These are phyloP conservation scores for Hemisphaericaspora lyxosophila DNA, from an alignment of 1,139 yeast species.

Conservation along the genomic window DNA sequence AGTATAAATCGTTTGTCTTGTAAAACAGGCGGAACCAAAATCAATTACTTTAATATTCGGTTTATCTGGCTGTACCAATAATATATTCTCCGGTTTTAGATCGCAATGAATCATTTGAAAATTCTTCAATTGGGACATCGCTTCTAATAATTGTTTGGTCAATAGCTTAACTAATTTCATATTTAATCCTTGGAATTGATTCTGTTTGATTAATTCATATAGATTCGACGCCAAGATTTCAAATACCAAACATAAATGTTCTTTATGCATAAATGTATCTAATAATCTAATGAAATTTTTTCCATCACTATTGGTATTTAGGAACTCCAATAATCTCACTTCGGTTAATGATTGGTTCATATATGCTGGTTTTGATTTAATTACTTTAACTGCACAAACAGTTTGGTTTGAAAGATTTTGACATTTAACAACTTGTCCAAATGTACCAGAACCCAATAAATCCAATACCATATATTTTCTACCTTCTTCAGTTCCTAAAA, in stretches of 20 bases:
- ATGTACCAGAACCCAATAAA: conserved; percentile 92
- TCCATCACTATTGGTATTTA: conserved; percentile 72
- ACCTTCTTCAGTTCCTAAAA: conserved; percentile 85
- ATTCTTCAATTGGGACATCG: conserved; percentile 76
- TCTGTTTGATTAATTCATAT: conserved; percentile 88
- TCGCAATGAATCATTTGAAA: conserved; percentile 93
- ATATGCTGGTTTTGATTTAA: conserved; percentile 89
- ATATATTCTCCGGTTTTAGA: conserved; percentile 91
- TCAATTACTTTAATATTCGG: conserved; percentile 93
- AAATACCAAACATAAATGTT: conserved; percentile 89
- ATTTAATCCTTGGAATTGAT: conserved; percentile 87
- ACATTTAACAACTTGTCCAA: conserved; percentile 98
- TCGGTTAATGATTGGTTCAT: conserved; percentile 91
- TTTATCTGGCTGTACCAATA: conserved; percentile 76
- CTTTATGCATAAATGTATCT: conserved; percentile 90
- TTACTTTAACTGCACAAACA: conserved; percentile 91
- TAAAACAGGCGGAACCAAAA: conserved; percentile 96
- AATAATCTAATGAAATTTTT: conserved; percentile 75
- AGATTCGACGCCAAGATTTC: conserved; percentile 85
- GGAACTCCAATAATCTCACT: conserved; percentile 78
- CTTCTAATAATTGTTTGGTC: conserved; percentile 76
- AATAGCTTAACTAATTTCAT: conserved; percentile 77
- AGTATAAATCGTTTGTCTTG: conserved; percentile 84
- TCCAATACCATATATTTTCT: conserved; percentile 86
- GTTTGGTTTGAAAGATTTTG: conserved; percentile 88